Evolutionary conservation across 805 yeast species (phyloP).

Genomic region (Metschnikowia dekortorum): DNA sequence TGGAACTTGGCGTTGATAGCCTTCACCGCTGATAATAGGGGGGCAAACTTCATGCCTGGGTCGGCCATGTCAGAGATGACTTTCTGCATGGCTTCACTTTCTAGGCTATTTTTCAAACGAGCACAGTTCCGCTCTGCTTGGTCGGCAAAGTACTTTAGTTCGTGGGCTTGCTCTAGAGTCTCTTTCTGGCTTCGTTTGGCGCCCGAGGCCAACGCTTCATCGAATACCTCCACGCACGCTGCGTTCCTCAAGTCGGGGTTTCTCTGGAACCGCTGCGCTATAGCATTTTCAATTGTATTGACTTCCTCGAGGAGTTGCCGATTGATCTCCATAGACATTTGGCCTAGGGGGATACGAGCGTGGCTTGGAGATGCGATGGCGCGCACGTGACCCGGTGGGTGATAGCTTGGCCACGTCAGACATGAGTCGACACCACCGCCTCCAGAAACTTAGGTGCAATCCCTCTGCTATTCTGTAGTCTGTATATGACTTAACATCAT

Average conservation of each 20-base stretch:
- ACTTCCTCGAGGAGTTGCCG: slow-evolving; percentile 52
- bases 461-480: too few relatives aligned
- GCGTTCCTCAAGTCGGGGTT: slow-evolving; percentile 52
- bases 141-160: slow-evolving; percentile 48
- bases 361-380: not conserved
- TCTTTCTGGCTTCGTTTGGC: slow-evolving; percentile 45
- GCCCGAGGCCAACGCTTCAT: slow-evolving; percentile 16
- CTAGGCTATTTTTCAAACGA: slow-evolving; percentile 4
- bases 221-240: slow-evolving; percentile 6
- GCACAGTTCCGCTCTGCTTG: slow-evolving; percentile 34
- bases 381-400: not conserved
- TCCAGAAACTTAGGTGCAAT: too few relatives aligned
- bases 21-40: slow-evolving; percentile 17
- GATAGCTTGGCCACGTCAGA: not conserved
- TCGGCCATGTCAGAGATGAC: slow-evolving; percentile 16
- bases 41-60: slow-evolving; percentile 31
- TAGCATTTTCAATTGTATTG: slow-evolving; percentile 66
- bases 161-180: slow-evolving; percentile 61
- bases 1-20: slow-evolving; percentile 21
- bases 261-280: slow-evolving; percentile 54
- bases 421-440: too few relatives aligned
- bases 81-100: slow-evolving; percentile 3
- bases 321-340: slow-evolving; percentile 30
- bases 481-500: too few relatives aligned
- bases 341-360: not conserved